A percentile compares a stretch with the other conserved stretches of the same genome.
phyloP scores from a whole-genome alignment of 306 rosid genomes.

The Astragalus membranaceus region DNA sequence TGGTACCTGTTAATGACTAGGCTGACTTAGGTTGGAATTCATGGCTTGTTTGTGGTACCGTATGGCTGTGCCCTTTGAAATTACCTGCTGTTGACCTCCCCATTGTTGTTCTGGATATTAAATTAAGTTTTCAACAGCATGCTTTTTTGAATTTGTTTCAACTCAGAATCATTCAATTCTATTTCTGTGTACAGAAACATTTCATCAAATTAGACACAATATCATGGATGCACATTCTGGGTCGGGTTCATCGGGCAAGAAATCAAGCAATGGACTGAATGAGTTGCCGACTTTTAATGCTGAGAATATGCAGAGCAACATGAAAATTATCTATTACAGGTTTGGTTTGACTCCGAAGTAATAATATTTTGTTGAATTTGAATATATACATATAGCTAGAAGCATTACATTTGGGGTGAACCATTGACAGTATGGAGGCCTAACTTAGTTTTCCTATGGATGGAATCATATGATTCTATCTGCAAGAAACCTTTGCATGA shows the following conservation, averaged over 20 bases:
- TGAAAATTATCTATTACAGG: conserved; percentile 85
- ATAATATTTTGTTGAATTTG: conserved; percentile 3
- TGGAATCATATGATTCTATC: conserved; percentile 10
- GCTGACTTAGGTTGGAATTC: background rate
- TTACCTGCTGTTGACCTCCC: background rate
- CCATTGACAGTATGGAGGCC: background rate
- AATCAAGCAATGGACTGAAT: conserved; percentile 47
- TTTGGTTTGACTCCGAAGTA: conserved; percentile 28
- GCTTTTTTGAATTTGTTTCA: background rate
- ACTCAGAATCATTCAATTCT: background rate
- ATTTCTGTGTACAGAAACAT: conserved; percentile 18
- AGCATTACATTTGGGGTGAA: background rate
- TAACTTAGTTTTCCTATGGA: background rate
- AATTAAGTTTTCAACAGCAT: background rate
- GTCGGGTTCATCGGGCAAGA: conserved; percentile 52
- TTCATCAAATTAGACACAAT: conserved; percentile 14
- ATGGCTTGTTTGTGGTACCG: background rate
- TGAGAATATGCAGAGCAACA: conserved; percentile 88
- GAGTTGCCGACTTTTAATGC: conserved; percentile 67
- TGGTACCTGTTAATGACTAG: background rate
- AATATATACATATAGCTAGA: background rate
- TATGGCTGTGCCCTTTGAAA: background rate
- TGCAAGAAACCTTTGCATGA: background rate
- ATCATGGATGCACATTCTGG: conserved; percentile 66
- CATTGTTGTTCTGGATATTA: background rate